Conservation (phyloP, 2,329 filamentous ascomycete species). For the Paraphaeosphaeria minitans region DNA sequence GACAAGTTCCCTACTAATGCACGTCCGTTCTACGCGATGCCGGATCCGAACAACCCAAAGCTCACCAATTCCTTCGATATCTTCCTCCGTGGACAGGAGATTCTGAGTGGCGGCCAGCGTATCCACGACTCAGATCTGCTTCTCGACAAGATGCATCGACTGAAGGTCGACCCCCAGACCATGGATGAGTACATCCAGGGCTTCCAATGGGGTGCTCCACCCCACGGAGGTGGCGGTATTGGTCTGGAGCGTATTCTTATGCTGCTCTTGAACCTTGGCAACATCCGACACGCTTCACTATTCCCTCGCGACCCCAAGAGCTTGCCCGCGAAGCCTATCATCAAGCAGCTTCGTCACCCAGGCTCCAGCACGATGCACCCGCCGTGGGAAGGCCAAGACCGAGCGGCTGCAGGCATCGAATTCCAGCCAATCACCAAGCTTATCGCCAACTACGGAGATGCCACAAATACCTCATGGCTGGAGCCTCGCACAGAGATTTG, state of each 20-base stretch:
- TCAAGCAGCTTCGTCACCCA: slow-evolving; percentile 75
- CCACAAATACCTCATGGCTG: slow-evolving; percentile 91
- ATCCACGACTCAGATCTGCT: slow-evolving; percentile 80
- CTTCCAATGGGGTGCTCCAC: slow-evolving; percentile 86
- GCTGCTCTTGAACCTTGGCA: slow-evolving; percentile 82
- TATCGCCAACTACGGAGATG: slow-evolving; percentile 94
- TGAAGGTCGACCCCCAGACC: slow-evolving; percentile 75
- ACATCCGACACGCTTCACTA: slow-evolving; percentile 85
- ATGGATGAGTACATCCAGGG: slow-evolving; percentile 91
- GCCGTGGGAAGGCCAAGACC: slow-evolving; percentile 63
- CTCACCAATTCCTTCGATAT: slow-evolving; percentile 95
- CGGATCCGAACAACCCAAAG: slow-evolving; percentile 71
- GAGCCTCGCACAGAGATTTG: slow-evolving; percentile 88
- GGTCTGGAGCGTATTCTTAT: slow-evolving; percentile 88
- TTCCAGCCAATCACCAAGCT: slow-evolving; percentile 81
- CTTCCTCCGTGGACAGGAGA: slow-evolving; percentile 90
- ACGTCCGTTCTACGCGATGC: slow-evolving; percentile 90
- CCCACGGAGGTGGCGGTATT: slow-evolving; percentile 88
- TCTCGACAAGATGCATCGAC: slow-evolving; percentile 75
- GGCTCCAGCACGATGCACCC: slow-evolving; percentile 82
- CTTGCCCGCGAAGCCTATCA: slow-evolving; percentile 69
- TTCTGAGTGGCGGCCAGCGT: slow-evolving; percentile 89
- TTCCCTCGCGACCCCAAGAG: slow-evolving; percentile 91
- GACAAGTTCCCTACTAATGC: slow-evolving; percentile 89
- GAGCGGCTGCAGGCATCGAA: slow-evolving; percentile 54